These are phyloP conservation scores for Cicer arietinum DNA, from an alignment of 306 rosid species.

Conservation along the genomic window DNA sequence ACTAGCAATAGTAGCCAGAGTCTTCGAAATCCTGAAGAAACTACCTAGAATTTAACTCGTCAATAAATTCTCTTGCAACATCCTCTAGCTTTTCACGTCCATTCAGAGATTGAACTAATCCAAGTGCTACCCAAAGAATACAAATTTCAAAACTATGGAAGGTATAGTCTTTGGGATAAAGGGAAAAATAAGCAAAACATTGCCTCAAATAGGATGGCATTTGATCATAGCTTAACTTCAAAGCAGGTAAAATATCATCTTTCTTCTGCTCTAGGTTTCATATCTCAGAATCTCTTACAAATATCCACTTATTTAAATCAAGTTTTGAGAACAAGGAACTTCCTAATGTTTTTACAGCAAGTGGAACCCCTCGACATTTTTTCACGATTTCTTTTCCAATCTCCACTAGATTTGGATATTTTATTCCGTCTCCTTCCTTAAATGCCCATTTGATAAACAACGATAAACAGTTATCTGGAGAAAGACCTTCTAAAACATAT, in stretches of 20 bases:
- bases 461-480: neutral
- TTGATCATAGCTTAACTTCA: slow-evolving; percentile 4
- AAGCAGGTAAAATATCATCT: slow-evolving; percentile 1
- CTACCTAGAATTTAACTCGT: neutral
- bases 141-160: neutral
- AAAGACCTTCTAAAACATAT: neutral
- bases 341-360: slow-evolving; percentile 11
- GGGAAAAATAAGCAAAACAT: slow-evolving; percentile 2
- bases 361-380: neutral
- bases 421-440: neutral
- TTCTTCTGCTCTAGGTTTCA: neutral
- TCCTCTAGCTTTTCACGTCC: neutral
- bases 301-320: neutral
- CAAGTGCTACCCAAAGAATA: neutral
- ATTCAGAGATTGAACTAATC: neutral
- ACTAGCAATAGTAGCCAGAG: rapidly evolving
- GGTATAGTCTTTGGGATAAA: neutral
- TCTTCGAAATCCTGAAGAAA: neutral
- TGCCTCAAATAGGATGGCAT: slow-evolving; percentile 11
- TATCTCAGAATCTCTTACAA: neutral
- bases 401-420: neutral
- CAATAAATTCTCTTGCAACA: neutral
- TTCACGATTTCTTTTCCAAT: neutral
- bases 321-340: neutral
- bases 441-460: slow-evolving; percentile 24